A percentile compares a stretch with the other conserved stretches of the same genome.
Conservation (phyloP, 495 filamentous ascomycete species). For the Penicillium diatomitis region DNA sequence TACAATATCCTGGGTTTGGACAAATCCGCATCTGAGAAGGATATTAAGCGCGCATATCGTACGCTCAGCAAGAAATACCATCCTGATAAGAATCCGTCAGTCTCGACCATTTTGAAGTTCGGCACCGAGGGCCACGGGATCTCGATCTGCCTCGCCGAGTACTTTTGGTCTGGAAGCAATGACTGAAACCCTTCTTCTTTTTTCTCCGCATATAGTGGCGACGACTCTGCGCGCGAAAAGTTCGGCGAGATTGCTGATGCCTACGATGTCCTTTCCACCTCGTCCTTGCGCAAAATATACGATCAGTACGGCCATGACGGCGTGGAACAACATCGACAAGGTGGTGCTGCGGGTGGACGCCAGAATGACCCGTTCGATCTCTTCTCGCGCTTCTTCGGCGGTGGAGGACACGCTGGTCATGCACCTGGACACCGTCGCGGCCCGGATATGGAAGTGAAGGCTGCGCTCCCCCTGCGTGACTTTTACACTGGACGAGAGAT, state of each 20-base stretch:
- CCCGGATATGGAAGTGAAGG: slow-evolving; percentile 81
- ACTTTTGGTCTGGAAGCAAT: too few species aligned
- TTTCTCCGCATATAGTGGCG: slow-evolving; percentile 40
- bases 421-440: slow-evolving; percentile 70
- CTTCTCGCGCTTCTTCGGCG: slow-evolving; percentile 96
- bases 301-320: slow-evolving; percentile 93
- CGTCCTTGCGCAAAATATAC: slow-evolving; percentile 81
- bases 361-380: slow-evolving; percentile 89
- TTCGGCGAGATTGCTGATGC: slow-evolving; percentile 95
- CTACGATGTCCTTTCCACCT: slow-evolving; percentile 84
- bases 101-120: slow-evolving; percentile 1
- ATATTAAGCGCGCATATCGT: slow-evolving; percentile 95
- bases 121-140: too few species aligned
- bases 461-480: slow-evolving; percentile 74
- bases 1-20: slow-evolving; percentile 86
- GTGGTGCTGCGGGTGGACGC: slow-evolving; percentile 48
- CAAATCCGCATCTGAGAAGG: slow-evolving; percentile 72
- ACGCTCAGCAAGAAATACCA: slow-evolving; percentile 92
- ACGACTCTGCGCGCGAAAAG: slow-evolving; percentile 74
- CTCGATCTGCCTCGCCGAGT: too few species aligned
- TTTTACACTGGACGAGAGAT: slow-evolving; percentile 87
- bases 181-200: not conserved
- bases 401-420: slow-evolving; percentile 71
- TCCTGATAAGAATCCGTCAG: slow-evolving; percentile 97
- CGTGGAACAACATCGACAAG: slow-evolving; percentile 70